Percentiles rank a stretch among this genome's conserved stretches.
Conservation (phyloP, 2,329 filamentous ascomycete species). For the Cladosporium sp. region DNA sequence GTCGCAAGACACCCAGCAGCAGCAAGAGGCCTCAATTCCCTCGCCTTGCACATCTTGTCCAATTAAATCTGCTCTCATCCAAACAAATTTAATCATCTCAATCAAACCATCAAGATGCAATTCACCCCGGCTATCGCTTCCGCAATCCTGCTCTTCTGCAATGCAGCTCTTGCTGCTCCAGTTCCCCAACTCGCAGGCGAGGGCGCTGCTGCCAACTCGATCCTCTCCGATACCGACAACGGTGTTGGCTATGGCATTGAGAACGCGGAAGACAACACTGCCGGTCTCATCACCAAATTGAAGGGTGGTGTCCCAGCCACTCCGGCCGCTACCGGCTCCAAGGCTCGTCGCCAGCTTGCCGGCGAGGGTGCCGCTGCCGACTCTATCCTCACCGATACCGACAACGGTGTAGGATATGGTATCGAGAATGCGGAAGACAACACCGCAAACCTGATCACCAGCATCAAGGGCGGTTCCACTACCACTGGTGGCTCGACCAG, state of each 20-base stretch:
- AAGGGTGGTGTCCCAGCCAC: constrained; percentile 10
- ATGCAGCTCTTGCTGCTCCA: constrained; percentile 15
- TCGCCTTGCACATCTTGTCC: background rate
- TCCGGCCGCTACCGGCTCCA: background rate
- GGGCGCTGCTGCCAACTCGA: constrained; percentile 19
- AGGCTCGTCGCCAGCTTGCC: constrained; percentile 20
- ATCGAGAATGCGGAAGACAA: constrained; percentile 23
- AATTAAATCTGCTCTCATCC: background rate
- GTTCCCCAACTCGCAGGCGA: constrained; percentile 22
- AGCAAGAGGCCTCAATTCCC: background rate
- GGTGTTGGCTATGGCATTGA: constrained; percentile 22
- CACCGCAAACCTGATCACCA: constrained; percentile 15
- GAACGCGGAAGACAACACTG: constrained; percentile 21
- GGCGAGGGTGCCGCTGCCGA: constrained; percentile 22
- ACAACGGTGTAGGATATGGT: constrained; percentile 23
- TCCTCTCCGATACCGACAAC: constrained; percentile 20
- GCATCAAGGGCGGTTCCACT: constrained; percentile 3
- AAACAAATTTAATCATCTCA: background rate
- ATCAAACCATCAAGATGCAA: constrained; percentile 15
- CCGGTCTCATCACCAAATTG: constrained; percentile 12
- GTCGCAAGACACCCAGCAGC: background rate
- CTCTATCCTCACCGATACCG: constrained; percentile 19
- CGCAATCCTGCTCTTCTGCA: constrained; percentile 16
- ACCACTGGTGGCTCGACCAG: background rate
- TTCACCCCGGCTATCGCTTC: constrained; percentile 16